Percentiles rank a stretch among this genome's conserved stretches.
Conservation (phyloP, 1,284 basidiomycete species). For the Heterobasidion annosum region DNA sequence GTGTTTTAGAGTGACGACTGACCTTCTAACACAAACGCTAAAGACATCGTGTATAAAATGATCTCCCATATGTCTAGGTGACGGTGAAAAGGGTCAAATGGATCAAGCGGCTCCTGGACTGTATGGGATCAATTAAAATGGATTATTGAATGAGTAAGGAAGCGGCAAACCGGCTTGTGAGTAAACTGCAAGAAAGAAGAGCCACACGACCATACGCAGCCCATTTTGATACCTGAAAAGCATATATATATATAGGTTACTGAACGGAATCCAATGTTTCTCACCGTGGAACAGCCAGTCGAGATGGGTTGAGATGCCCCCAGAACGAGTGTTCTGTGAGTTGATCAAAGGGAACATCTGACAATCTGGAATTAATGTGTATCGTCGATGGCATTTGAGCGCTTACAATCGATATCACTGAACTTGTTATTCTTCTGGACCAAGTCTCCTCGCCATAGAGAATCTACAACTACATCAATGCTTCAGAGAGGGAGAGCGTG, state of each 20-base stretch:
- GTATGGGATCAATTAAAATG: neutral
- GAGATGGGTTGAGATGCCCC: constrained; percentile 65
- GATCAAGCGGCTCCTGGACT: constrained; percentile 70
- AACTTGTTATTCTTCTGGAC: constrained; percentile 69
- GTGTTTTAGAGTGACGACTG: neutral
- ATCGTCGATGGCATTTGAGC: too few species aligned
- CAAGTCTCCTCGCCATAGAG: constrained; percentile 76
- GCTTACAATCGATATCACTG: constrained; percentile 62
- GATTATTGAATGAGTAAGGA: constrained; percentile 2
- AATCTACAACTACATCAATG: constrained; percentile 43
- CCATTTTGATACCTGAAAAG: constrained; percentile 62
- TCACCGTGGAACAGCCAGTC: constrained; percentile 82
- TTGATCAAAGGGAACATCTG: constrained; percentile 56
- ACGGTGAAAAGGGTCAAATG: constrained; percentile 36
- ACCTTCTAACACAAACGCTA: constrained; percentile 79
- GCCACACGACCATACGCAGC: constrained; percentile 72
- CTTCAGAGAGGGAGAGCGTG: neutral
- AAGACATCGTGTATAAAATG: constrained; percentile 65
- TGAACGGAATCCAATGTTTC: constrained; percentile 9
- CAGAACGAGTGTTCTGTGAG: constrained; percentile 48
- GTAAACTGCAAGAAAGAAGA: constrained; percentile 79
- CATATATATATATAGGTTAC: neutral
- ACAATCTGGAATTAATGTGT: neutral
- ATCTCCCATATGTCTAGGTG: constrained; percentile 73
- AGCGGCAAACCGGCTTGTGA: constrained; percentile 65